These are phyloP conservation scores for Osmanthus fragrans DNA, from an alignment of 257 asterid genomes.

Conservation along the genomic window DNA sequence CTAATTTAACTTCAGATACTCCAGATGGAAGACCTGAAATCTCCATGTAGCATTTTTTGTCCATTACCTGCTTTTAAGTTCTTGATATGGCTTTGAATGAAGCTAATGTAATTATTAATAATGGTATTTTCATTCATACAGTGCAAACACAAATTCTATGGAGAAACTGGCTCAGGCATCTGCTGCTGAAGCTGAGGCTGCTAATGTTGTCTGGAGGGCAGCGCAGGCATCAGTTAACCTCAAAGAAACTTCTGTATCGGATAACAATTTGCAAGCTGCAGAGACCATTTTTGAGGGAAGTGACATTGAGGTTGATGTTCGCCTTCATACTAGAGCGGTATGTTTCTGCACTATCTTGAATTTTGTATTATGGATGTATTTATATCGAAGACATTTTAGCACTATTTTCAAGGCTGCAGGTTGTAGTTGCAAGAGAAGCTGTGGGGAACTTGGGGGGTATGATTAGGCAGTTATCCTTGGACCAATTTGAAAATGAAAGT, in stretches of 20 bases:
- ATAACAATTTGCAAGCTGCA: constrained; percentile 68
- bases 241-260: constrained; percentile 72
- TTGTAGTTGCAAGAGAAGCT: constrained; percentile 95
- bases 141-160: constrained; percentile 79
- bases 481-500: constrained; percentile 98
- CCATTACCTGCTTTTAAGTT: constrained; percentile 17
- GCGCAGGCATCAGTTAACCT: constrained; percentile 72
- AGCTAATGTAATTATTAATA: constrained; percentile 7
- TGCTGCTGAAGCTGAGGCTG: constrained; percentile 98
- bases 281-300: constrained; percentile 80
- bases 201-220: constrained; percentile 92
- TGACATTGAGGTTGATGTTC: constrained; percentile 80
- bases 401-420: constrained; percentile 54
- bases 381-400: constrained; percentile 12
- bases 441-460: constrained; percentile 96
- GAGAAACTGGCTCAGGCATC: constrained; percentile 92
- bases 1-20: constrained; percentile 40
- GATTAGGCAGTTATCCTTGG: constrained; percentile 95
- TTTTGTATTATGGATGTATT: constrained; percentile 9
- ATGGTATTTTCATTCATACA: constrained; percentile 30
- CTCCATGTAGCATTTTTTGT: constrained; percentile 52
- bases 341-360: constrained; percentile 22
- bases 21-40: constrained; percentile 61
- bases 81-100: constrained; percentile 14
- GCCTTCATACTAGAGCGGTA: constrained; percentile 98